These are phyloP conservation scores for Phytopythium boreale DNA, from an alignment of 352 stramenopile species.

Conservation along the genomic window DNA sequence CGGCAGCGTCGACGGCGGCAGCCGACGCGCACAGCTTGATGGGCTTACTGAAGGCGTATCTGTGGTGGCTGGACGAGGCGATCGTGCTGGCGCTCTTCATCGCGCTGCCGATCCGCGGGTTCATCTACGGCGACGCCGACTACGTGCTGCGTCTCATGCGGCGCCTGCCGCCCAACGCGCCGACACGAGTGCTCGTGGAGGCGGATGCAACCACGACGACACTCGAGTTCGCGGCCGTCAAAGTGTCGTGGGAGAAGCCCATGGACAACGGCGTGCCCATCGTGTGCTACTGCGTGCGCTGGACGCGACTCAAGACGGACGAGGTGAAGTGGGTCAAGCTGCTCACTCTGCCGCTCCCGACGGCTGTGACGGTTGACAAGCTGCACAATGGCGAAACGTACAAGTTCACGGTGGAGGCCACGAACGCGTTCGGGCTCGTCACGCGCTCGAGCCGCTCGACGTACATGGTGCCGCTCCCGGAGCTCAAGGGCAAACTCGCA, in stretches of 20 bases:
- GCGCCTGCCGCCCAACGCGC: constrained; percentile 72
- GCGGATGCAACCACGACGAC: constrained; percentile 54
- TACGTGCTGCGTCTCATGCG: constrained; percentile 66
- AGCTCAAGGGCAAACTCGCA: constrained; percentile 63
- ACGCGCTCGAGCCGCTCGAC: constrained; percentile 76
- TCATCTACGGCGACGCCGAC: constrained; percentile 82
- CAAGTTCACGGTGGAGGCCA: constrained; percentile 82
- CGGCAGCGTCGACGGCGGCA: constrained; percentile 6
- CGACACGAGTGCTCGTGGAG: constrained; percentile 75
- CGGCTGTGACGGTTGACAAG: constrained; percentile 52
- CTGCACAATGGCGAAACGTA: constrained; percentile 79
- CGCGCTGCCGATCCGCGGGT: constrained; percentile 71
- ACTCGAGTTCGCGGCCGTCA: constrained; percentile 49
- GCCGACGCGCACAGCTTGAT: constrained; percentile 24
- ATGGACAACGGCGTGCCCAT: constrained; percentile 76
- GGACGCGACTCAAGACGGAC: constrained; percentile 73
- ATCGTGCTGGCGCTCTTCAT: constrained; percentile 73
- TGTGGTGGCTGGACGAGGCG: constrained; percentile 86
- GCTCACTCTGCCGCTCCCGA: constrained; percentile 62
- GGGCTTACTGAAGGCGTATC: constrained; percentile 55
- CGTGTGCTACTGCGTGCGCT: constrained; percentile 82
- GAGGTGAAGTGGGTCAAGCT: constrained; percentile 79
- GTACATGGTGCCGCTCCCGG: constrained; percentile 80
- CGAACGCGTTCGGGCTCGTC: constrained; percentile 75
- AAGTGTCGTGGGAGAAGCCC: constrained; percentile 77